phyloP scores from a whole-genome alignment of 2,329 filamentous ascomycete species.

The Daldinia eschscholtzii region DNA sequence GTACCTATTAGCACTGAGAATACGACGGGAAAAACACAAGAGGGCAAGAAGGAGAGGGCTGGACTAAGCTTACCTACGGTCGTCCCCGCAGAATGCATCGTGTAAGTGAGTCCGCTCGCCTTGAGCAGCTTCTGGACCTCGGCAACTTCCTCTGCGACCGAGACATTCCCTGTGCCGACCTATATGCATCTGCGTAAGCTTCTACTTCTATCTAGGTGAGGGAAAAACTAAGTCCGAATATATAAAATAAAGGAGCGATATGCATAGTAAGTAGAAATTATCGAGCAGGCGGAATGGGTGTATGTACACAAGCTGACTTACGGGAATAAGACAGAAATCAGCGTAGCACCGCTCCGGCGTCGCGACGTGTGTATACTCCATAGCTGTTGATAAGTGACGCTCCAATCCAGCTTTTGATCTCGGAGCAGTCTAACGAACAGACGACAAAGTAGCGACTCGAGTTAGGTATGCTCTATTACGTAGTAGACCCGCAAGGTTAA shows the following conservation, averaged over 20 bases:
- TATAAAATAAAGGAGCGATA: too few relatives aligned
- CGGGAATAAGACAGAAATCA: constrained; percentile 92
- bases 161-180: constrained; percentile 83
- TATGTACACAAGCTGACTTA: constrained; percentile 55
- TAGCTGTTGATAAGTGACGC: constrained; percentile 8
- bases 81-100: constrained; percentile 94
- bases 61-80: constrained; percentile 77
- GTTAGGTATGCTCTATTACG: background rate
- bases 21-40: constrained; percentile 2
- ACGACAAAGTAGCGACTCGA: background rate
- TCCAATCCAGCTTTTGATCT: background rate
- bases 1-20: background rate
- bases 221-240: too few relatives aligned
- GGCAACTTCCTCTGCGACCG: constrained; percentile 86
- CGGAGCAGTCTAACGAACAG: background rate
- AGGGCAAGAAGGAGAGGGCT: background rate
- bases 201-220: background rate
- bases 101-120: constrained; percentile 82
- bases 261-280: too few relatives aligned
- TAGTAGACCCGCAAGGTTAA: too few relatives aligned
- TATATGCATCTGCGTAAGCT: constrained; percentile 50
- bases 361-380: constrained; percentile 61
- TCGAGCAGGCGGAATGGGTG: background rate
- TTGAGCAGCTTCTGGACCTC: constrained; percentile 88
- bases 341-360: constrained; percentile 84